Evolutionary conservation across 441 rosid genomes (phyloP).

Genomic region (Pelargonium fulgidum): DNA sequence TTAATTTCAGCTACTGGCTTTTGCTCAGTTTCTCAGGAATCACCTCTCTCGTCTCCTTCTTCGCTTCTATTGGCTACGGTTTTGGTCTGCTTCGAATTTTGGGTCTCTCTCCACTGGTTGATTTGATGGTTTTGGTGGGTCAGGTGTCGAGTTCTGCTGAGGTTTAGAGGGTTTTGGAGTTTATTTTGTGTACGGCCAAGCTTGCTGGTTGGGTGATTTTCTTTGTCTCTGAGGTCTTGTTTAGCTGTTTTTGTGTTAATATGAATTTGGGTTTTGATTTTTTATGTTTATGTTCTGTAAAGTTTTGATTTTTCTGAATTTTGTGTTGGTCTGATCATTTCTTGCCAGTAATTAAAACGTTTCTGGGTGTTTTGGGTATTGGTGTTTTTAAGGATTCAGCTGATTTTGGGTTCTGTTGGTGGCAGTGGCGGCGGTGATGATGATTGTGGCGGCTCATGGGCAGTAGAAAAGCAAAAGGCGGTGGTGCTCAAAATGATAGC

Average conservation of each 20-base stretch:
- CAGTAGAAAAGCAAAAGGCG: slow-evolving; percentile 30
- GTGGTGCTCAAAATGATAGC: slow-evolving; percentile 33
- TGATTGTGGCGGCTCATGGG: slow-evolving; percentile 41
- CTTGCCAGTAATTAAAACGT: not conserved
- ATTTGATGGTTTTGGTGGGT: slow-evolving; percentile 7
- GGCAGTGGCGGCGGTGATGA: slow-evolving; percentile 6
- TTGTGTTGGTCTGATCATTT: not conserved
- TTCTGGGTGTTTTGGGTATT: not conserved
- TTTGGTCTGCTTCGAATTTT: not conserved
- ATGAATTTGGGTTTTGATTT: not conserved
- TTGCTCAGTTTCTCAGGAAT: slow-evolving; percentile 7
- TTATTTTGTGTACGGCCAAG: not conserved
- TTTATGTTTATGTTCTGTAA: not conserved
- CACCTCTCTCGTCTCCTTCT: slow-evolving; percentile 4
- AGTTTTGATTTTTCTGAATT: not conserved
- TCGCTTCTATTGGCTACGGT: not conserved
- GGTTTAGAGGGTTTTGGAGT: slow-evolving; percentile 5
- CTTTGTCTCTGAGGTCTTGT: not conserved
- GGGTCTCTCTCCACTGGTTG: not conserved
- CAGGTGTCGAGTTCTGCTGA: not conserved
- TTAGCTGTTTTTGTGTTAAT: not conserved
- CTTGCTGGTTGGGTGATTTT: slow-evolving; percentile 12
- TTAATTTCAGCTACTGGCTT: slow-evolving; percentile 16
- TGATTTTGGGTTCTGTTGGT: not conserved
- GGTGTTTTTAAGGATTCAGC: not conserved